Evolutionary conservation across 306 rosid genomes (phyloP).

Genomic region (Phaseolus lunatus): DNA sequence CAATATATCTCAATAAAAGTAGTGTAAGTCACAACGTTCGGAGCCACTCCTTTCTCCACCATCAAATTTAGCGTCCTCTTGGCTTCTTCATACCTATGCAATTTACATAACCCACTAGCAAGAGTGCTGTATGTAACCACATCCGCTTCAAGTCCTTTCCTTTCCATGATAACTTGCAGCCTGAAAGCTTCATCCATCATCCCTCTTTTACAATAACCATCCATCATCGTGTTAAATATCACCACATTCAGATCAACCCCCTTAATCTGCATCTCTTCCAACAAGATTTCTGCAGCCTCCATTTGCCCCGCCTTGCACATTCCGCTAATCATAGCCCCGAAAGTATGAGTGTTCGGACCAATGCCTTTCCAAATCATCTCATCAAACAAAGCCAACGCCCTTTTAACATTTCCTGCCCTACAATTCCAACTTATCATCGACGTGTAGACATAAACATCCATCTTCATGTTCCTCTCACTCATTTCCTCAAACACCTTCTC

Average conservation of each 20-base stretch:
- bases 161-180: slow-evolving; percentile 61
- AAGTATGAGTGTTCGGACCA: slow-evolving; percentile 66
- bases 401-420: slow-evolving; percentile 64
- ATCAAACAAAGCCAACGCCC: slow-evolving; percentile 74
- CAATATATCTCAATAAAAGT: slow-evolving; percentile 75
- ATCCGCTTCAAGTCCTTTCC: slow-evolving; percentile 66
- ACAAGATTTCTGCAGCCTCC: slow-evolving; percentile 72
- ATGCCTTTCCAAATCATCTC: slow-evolving; percentile 64
- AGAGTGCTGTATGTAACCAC: slow-evolving; percentile 62
- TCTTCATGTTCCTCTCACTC: slow-evolving; percentile 54
- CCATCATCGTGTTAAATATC: slow-evolving; percentile 68
- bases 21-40: slow-evolving; percentile 65
- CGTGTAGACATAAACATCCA: slow-evolving; percentile 72
- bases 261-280: slow-evolving; percentile 71
- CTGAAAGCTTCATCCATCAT: slow-evolving; percentile 73
- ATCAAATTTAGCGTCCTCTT: slow-evolving; percentile 63
- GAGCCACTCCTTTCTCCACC: slow-evolving; percentile 72
- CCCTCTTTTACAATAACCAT: slow-evolving; percentile 79
- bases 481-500: slow-evolving; percentile 70
- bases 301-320: slow-evolving; percentile 75
- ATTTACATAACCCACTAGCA: slow-evolving; percentile 69
- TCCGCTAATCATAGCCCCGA: slow-evolving; percentile 71
- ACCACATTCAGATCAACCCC: slow-evolving; percentile 63
- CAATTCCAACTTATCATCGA: slow-evolving; percentile 74
- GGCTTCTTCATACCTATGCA: slow-evolving; percentile 67